Conservation (phyloP, 257 asterid species). For the Solanum pennellii region DNA sequence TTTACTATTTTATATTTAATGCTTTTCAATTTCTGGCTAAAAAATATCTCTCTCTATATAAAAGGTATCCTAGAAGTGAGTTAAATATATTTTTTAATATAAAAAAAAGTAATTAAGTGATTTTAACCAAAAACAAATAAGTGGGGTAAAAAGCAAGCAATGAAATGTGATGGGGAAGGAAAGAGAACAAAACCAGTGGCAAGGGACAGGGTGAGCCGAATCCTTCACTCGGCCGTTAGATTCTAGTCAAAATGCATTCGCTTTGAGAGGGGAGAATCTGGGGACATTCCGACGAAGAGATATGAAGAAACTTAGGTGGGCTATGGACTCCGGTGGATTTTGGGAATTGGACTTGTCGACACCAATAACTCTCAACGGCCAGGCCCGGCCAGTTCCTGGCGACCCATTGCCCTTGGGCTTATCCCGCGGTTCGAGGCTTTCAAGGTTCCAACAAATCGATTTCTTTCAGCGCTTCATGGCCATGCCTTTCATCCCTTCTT, state of each 20-base stretch:
- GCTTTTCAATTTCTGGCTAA: too few species aligned
- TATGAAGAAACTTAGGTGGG: constrained; percentile 80
- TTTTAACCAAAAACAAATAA: background rate
- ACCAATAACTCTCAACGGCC: constrained; percentile 58
- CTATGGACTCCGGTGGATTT: constrained; percentile 50
- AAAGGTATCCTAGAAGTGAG: too few species aligned
- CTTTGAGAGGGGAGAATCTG: background rate
- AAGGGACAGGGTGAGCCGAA: background rate
- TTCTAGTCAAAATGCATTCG: background rate
- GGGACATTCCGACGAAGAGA: background rate
- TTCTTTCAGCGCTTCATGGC: constrained; percentile 90
- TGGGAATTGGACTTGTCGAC: constrained; percentile 78
- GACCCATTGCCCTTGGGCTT: constrained; percentile 52
- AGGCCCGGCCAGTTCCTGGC: constrained; percentile 49
- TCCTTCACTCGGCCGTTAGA: background rate
- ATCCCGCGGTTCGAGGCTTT: constrained; percentile 50
- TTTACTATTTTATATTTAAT: too few species aligned
- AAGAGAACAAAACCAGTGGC: background rate
- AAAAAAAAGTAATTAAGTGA: too few species aligned
- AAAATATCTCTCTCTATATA: too few species aligned
- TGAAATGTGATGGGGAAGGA: background rate
- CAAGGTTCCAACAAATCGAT: constrained; percentile 64
- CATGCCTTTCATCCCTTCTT: constrained; percentile 61
- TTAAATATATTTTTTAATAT: too few species aligned
- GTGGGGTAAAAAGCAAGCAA: background rate